These are phyloP conservation scores for Cryptococcus sp. DNA, from an alignment of 1,284 basidiomycete genomes.

Conservation along the genomic window DNA sequence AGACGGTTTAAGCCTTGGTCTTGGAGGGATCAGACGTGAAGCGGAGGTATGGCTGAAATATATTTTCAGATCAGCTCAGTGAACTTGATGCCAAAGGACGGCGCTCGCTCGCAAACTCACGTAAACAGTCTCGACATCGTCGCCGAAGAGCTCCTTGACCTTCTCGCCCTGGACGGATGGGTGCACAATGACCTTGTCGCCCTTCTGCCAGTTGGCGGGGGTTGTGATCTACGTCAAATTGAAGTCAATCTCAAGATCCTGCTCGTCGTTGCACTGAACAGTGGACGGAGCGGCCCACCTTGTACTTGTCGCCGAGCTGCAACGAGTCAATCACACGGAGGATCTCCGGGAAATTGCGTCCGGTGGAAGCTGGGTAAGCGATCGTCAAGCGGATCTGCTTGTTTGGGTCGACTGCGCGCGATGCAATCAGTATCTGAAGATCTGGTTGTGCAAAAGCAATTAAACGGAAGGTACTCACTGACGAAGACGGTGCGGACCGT, in stretches of 20 bases:
- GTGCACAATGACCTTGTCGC: conserved; percentile 93
- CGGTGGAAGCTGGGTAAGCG: conserved; percentile 85
- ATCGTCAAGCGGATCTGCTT: conserved; percentile 86
- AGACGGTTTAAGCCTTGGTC: conserved; percentile 19
- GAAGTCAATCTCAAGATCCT: background rate
- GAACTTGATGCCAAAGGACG: background rate
- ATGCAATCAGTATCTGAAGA: too few species aligned
- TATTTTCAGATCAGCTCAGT: background rate
- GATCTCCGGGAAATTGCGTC: conserved; percentile 73
- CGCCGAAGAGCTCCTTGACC: conserved; percentile 67
- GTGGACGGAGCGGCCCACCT: conserved; percentile 26
- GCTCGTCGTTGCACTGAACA: background rate
- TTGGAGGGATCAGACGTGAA: conserved; percentile 54
- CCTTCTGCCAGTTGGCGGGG: conserved; percentile 75
- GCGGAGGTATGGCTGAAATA: conserved; percentile 56
- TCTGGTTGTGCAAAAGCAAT: too few species aligned
- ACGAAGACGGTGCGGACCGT: conserved; percentile 94
- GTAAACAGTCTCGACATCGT: conserved; percentile 55
- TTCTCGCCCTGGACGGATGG: conserved; percentile 82
- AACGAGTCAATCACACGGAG: conserved; percentile 81
- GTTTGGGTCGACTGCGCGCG: conserved; percentile 70
- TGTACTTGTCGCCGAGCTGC: conserved; percentile 89
- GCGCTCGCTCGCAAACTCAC: conserved; percentile 25
- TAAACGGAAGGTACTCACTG: conserved; percentile 54
- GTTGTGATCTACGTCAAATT: conserved; percentile 20